Evolutionary conservation across 768 basidiomycete genomes (phyloP).

Genomic region (Boletus coccyginus): DNA sequence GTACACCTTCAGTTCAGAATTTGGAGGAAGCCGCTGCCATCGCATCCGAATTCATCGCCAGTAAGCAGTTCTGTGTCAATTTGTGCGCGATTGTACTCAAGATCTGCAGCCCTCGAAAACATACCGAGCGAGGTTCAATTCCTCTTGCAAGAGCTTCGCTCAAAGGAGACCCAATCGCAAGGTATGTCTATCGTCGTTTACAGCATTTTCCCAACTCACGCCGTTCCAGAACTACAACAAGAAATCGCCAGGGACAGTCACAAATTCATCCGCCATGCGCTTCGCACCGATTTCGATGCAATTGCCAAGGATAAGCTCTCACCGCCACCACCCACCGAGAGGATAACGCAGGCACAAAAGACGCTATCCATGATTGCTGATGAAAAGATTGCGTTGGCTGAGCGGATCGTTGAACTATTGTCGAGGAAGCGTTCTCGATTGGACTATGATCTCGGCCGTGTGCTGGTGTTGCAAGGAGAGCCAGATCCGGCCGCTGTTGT

Average conservation of each 20-base stretch:
- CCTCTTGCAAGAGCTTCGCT: slow-evolving; percentile 46
- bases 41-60: slow-evolving; percentile 48
- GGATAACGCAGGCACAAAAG: slow-evolving; percentile 28
- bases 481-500: slow-evolving; percentile 34
- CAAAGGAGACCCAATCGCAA: slow-evolving; percentile 42
- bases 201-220: background rate
- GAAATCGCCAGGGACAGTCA: slow-evolving; percentile 44
- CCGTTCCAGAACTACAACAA: slow-evolving; percentile 37
- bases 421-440: slow-evolving; percentile 45
- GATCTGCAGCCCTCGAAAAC: slow-evolving; percentile 44
- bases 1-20: slow-evolving; percentile 33
- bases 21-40: slow-evolving; percentile 50
- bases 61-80: slow-evolving; percentile 29
- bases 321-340: slow-evolving; percentile 26
- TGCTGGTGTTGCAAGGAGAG: slow-evolving; percentile 45
- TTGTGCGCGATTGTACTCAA: background rate
- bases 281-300: slow-evolving; percentile 30
- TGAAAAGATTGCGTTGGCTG: slow-evolving; percentile 44
- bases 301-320: slow-evolving; percentile 35
- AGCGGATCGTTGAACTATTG: slow-evolving; percentile 44
- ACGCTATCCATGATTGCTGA: slow-evolving; percentile 33
- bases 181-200: slow-evolving; percentile 25
- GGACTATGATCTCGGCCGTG: slow-evolving; percentile 44
- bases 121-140: slow-evolving; percentile 47
- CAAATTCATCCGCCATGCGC: slow-evolving; percentile 43